A percentile compares a stretch with the other conserved stretches of the same genome.
Evolutionary conservation across 495 filamentous ascomycete genomes (phyloP).

Genomic region (Glonium stellatum): DNA sequence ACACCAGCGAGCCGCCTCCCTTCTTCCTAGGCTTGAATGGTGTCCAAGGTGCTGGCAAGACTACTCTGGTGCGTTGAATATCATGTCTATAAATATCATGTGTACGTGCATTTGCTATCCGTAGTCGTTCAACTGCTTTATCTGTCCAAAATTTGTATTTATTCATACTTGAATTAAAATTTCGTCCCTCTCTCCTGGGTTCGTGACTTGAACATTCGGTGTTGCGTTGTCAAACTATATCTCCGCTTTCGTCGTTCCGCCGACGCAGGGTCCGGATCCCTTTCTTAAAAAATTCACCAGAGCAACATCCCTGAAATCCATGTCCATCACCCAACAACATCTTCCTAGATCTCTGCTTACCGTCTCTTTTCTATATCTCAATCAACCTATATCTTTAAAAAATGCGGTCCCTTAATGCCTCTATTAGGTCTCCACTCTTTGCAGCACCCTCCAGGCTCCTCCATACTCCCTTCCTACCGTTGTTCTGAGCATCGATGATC

Average conservation of each 20-base stretch:
- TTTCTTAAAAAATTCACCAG: neutral
- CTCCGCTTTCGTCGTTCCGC: no score
- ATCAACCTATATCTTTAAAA: neutral
- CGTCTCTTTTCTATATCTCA: neutral
- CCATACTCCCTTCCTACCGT: constrained; percentile 63
- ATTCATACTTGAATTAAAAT: no score
- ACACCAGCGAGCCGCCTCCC: constrained; percentile 39
- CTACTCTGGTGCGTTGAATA: constrained; percentile 58
- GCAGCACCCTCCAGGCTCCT: constrained; percentile 56
- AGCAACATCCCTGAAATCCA: neutral
- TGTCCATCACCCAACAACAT: neutral
- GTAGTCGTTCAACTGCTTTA: neutral
- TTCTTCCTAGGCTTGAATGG: constrained; percentile 60
- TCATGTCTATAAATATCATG: neutral
- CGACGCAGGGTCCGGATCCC: neutral
- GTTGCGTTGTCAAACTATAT: no score
- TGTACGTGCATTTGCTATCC: neutral
- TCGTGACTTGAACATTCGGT: no score
- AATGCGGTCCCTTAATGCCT: neutral
- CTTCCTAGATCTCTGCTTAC: neutral
- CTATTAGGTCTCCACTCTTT: constrained; percentile 52
- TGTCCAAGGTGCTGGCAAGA: constrained; percentile 86
- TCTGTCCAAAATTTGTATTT: no score
- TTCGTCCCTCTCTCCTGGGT: no score
- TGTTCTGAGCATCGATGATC: constrained; percentile 83